Conservation (phyloP, 257 asterid species). For the Ballota nigra region DNA sequence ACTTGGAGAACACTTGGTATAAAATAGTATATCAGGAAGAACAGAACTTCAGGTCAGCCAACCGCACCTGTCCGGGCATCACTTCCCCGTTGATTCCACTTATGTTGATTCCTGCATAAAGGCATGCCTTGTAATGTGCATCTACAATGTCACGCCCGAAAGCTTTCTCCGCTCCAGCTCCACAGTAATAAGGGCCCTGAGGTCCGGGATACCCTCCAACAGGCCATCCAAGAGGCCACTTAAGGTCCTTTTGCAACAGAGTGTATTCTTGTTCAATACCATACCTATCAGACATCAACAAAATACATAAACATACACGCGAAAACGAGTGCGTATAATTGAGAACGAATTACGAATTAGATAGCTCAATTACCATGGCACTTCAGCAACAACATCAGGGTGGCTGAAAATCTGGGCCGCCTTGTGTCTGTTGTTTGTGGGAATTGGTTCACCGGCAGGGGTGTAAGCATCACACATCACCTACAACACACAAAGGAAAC, state of each 20-base stretch:
- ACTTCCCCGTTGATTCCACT: slow-evolving; percentile 95
- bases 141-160: slow-evolving; percentile 86
- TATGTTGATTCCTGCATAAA: slow-evolving; percentile 78
- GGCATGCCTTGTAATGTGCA: slow-evolving; percentile 83
- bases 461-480: slow-evolving; percentile 93
- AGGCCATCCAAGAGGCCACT: slow-evolving; percentile 99
- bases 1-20: background rate
- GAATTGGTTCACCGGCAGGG: slow-evolving; percentile 89
- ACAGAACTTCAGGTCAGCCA: background rate
- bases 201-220: slow-evolving; percentile 92
- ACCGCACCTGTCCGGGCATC: slow-evolving; percentile 86
- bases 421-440: slow-evolving; percentile 70
- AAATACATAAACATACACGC: background rate
- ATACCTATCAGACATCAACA: slow-evolving; percentile 40
- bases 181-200: slow-evolving; percentile 96
- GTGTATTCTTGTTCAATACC: slow-evolving; percentile 99
- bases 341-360: background rate
- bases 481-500: slow-evolving; percentile 32
- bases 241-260: slow-evolving; percentile 63
- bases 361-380: slow-evolving; percentile 53
- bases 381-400: slow-evolving; percentile 70
- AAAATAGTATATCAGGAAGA: background rate
- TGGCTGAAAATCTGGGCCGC: slow-evolving; percentile 80
- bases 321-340: background rate
- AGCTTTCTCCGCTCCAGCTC: slow-evolving; percentile 84